Evolutionary conservation across 768 basidiomycete genomes (phyloP), one percentile per base, ranked within the genome.

Genomic region (Suillus sp.): DNA sequence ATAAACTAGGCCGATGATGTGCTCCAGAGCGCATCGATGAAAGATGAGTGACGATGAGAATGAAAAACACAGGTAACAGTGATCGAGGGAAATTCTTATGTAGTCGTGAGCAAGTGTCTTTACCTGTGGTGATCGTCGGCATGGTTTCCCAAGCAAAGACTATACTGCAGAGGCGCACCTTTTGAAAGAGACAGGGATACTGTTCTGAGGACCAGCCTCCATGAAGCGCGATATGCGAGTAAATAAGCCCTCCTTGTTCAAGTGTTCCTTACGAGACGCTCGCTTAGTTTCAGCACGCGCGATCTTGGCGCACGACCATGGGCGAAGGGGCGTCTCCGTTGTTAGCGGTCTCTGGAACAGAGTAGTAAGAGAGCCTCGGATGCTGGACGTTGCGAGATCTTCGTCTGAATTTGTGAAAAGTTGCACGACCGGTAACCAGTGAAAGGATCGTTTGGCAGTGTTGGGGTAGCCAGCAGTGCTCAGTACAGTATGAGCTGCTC

Each of bases 231-330:
- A 57, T 7, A 57, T 30, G 18, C 56, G 56, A n/a, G 25, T 40
- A 27, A 57, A 40, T 18, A 57, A 27, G 6, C 18, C 37, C 27
- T 6, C 10, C 5, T 51, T 51, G 30, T 51, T 20, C 30, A 32
- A 4, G 22, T 66, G 60, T 10, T 68, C 64, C n/a, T 66, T 64
- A 64, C 74, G 73, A 63, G 73, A 66, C 50, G 72, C 65, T n/a
- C 66, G 70, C 56, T 74, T 74, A 8, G 45, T 18, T 38, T 63
- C 25, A 40, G 74, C 74, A 30, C 61, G 73, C 0, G 74, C 66
- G 14, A 74, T 74, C 56, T 76, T 74, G 37, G 74, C 74, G 67
- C 74, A 74, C 38, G 74, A 73, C 74, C 74, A 74, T 35, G 73
- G 32, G 37, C 4, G 56, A 40, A 57, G 38, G 5, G 56, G 25